Conservation (phyloP, 331 rosid genomes). For the Malus hybrid region DNA sequence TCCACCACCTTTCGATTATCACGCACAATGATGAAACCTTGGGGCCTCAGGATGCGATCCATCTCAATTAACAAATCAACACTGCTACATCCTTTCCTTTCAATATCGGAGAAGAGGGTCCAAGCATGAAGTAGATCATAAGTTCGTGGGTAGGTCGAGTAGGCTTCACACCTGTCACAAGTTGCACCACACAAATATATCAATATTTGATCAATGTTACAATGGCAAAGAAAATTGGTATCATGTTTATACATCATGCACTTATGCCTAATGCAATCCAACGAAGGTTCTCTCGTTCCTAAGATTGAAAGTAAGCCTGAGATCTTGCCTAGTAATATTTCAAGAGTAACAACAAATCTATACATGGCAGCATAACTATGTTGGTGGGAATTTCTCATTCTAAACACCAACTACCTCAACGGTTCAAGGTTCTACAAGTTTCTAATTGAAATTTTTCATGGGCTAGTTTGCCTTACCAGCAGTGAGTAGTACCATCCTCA, state of each 20-base stretch:
- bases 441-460: not conserved
- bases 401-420: not conserved
- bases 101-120: conserved; percentile 33
- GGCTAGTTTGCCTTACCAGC: no score
- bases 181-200: not conserved
- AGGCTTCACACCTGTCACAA: conserved; percentile 41
- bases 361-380: not conserved
- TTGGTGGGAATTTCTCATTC: not conserved
- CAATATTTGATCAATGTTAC: not conserved
- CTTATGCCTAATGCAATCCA: not conserved
- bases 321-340: not conserved
- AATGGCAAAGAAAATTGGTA: not conserved
- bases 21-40: conserved; percentile 34
- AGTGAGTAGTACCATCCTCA: no score
- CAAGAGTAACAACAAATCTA: not conserved
- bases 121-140: conserved; percentile 47
- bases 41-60: conserved; percentile 41
- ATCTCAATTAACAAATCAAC: conserved; percentile 41
- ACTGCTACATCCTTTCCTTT: conserved; percentile 30
- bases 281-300: no score
- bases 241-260: not conserved
- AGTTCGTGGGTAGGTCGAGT: conserved; percentile 45
- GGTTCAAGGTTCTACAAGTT: not conserved
- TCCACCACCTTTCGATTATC: conserved; percentile 35
- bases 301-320: not conserved